A percentile compares a stretch with the other conserved stretches of the same genome.
These are phyloP conservation scores for Antitrichia curtipendula DNA, from an alignment of 225 moss, liverwort and hornwort species.

Conservation along the genomic window DNA sequence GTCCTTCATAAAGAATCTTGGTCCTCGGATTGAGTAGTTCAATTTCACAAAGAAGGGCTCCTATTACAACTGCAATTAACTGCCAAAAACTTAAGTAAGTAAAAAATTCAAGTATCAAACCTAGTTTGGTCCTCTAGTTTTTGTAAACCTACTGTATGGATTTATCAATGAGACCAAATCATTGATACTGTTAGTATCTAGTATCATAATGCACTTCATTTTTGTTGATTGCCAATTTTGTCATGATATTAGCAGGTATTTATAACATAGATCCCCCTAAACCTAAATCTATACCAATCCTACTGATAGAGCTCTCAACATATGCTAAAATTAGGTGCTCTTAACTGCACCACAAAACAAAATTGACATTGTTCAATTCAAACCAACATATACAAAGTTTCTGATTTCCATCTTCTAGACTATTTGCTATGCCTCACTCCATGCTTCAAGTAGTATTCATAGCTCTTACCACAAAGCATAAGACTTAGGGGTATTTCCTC, in stretches of 20 bases:
- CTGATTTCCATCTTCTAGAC: neutral
- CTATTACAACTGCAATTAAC: no score
- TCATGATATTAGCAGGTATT: neutral
- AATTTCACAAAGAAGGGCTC: no score
- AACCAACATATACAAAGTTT: neutral
- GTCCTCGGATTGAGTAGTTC: no score
- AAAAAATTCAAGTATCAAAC: no score
- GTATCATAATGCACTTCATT: neutral
- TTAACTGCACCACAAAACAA: neutral
- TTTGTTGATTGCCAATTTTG: neutral
- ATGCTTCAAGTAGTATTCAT: neutral
- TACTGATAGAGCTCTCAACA: accelerated
- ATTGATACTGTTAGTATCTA: neutral
- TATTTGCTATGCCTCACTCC: no score
- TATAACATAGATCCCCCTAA: no score
- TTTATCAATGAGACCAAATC: no score
- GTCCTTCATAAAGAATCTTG: no score
- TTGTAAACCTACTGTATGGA: no score
- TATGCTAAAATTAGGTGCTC: neutral
- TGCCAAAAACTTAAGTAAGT: no score
- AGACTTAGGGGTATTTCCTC: accelerated
- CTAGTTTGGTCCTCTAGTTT: no score
- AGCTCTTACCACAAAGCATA: neutral
- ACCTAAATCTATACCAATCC: neutral
- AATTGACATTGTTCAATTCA: neutral